Conservation (phyloP, 108 stramenopile species). For the Cyclotella distinguenda region DNA sequence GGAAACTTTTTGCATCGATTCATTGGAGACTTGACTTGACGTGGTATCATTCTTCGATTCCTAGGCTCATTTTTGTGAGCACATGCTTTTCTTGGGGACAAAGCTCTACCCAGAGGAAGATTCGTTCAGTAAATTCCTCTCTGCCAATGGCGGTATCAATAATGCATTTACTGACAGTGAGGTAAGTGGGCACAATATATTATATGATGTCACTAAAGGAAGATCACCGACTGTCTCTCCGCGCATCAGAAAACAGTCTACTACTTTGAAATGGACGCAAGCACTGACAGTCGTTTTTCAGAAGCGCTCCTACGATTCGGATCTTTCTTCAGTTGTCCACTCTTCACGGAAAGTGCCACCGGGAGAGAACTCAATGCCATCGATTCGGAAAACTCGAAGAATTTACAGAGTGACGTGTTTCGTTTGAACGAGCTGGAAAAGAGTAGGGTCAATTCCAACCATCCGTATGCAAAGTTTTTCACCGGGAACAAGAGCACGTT, state of each 20-base stretch:
- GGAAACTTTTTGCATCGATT: no score
- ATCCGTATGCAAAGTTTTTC: constrained; percentile 92
- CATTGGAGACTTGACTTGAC: not conserved
- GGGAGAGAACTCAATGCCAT: constrained; percentile 93
- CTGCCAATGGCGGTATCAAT: constrained; percentile 74
- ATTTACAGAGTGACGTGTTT: constrained; percentile 88
- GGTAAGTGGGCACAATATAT: constrained; percentile 1
- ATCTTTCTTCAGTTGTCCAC: constrained; percentile 88
- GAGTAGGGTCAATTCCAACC: constrained; percentile 73
- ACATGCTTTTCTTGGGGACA: constrained; percentile 90
- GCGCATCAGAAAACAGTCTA: constrained; percentile 78
- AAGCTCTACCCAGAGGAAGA: constrained; percentile 82
- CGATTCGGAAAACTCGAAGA: constrained; percentile 93
- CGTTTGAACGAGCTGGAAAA: constrained; percentile 88
- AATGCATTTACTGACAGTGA: constrained; percentile 92
- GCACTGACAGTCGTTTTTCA: constrained; percentile 55
- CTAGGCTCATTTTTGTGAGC: constrained; percentile 65
- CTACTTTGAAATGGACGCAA: constrained; percentile 86
- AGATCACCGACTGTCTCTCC: no score
- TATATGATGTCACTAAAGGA: not conserved
- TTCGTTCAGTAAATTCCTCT: constrained; percentile 73
- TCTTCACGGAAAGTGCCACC: constrained; percentile 83
- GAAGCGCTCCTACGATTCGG: constrained; percentile 87
- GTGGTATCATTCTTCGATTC: not conserved
- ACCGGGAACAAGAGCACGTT: constrained; percentile 90